Base-by-base conservation (phyloP, 306 rosid genomes). In the Prinsepia uniflora region DNA sequence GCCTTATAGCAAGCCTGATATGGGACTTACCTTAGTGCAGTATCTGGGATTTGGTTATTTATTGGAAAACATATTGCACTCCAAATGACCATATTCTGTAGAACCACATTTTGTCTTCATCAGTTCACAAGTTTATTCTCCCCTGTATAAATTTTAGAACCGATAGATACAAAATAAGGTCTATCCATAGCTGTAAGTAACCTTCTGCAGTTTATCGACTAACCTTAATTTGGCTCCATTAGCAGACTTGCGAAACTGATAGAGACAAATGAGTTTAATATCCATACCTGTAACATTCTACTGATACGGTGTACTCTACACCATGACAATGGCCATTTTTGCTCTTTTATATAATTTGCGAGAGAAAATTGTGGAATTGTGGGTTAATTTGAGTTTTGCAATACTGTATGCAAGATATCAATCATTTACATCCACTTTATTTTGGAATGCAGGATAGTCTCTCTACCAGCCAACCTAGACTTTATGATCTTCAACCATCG, bases 401-500 rank as follows among this genome's bases (percentile, higher is more conserved):
- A 36, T 68, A 36, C 6, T 54, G 17, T 47, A 24, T 59, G 22
- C 43, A 11, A 14, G 11, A 41, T 60, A 15, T 42, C 67, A 53
- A 74, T 44, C 12, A 36, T 9, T 79, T 64, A 82, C 34, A 50
- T 71, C 42, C 18, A 10, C 2, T 47, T 50, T 42, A 67, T 77
- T 68, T 18, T 70, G 81, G 60, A 71, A 62, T 81, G 83, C 88
- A 90, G 96, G 86, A 85, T 88, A 45, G 96, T 90, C 73, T 86
- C 87, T 76, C 84, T 90, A 70, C 96, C 92, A 14, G 85, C 68
- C 76, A 92, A 86, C 82, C 60, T 76, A 63, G 98, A 92, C 84
- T 92, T 92, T 67, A 88, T 90, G 92, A 82, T 82, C 81, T 92
- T 92, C 86, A 92, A 92, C 84, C 98, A 90, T 70, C 86, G 98